Evolutionary conservation across 441 rosid species (phyloP), one percentile per base, ranked within the genome.

Genomic region (Jatropha podagrica): DNA sequence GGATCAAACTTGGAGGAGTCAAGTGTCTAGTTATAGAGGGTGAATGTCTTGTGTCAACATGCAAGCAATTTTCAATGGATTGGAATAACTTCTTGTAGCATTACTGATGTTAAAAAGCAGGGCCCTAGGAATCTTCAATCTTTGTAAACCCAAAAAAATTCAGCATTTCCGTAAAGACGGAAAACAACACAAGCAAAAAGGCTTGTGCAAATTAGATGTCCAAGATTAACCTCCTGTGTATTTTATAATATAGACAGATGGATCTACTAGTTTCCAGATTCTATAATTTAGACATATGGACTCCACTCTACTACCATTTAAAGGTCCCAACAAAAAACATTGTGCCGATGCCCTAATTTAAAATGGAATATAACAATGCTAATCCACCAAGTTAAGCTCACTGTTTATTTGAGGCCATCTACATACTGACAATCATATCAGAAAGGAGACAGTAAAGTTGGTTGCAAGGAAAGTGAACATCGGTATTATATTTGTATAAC

Each of bases 1-100:
- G 65, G 75, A 74, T 48, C 74, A 63, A 69, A 72, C 4, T 41
- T 42, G 32, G 38, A 74, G 79, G 52, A 20, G 32, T 70, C 17
- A 68, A 60, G 58, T 15, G 56, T 65, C 13, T 58, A 60, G 52
- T 38, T 74, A 27, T 41, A 49, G 40, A 41, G n/a, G 7, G 46
- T 46, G 46, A 56, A 42, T 7, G 14, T 15, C 46, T 17, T 26
- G 37, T 44, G 12, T 13, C 37, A 42, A 27, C 27, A 20, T 26
- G 6, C 60, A 74, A 15, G 18, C 42, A 67, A 40, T 27, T 14
- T 0, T 37, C 58, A 51, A 18, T 51, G 14, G 52, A 41, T 38
- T 14, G 12, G 38, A 10, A 42, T 4, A 49, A 49, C 5, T 46
- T 12, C 2, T 23, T 7, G 10, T n/a, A 18, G 1, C 69, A 65